Base-by-base conservation (phyloP, 2,329 filamentous ascomycete species). In the Leptographium procerum region DNA sequence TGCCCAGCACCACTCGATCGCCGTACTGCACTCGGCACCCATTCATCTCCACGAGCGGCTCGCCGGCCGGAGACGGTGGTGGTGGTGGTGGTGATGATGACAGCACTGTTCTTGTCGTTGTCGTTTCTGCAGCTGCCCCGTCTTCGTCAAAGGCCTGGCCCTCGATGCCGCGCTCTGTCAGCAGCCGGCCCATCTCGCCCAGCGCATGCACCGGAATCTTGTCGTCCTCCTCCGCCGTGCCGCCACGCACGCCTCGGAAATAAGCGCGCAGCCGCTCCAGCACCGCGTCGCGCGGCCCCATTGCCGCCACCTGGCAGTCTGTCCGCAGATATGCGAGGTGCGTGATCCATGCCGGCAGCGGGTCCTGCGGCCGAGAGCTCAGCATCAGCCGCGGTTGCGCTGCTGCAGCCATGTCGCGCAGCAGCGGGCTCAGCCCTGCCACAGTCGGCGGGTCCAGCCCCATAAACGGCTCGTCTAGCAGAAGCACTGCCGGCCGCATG, bases 381-480 rank as follows among this genome's bases (percentile, higher is more conserved):
- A 97, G 72, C 2, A 97, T 76, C 28, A 97, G 74, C 34, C 89
- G 79, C 0, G 91, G 91, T 8, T 76, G 78, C 16, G 81, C 81
- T 54, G 78, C 79, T 60, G 81, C 77, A 0, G 90, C 88, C 58
- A 96, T 73, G 0, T 77, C 77, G 62, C 83, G 74, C 26, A 96
- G 74, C 52, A 97, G 75, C 0, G 79, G 77, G 47, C 88, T 92
- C 64, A 97, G 73, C 1, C 81, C 81, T 14, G 80, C 77, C 14
- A 89, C 81, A 0, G 91, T 95, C 7, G 85, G 86, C 16, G 92
- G 94, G 70, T 97, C 94, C 19, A 99, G 77, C 0, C 94, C 92
- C 88, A 96, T 95, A 68, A 96, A 96, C 1, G 94, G 92, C 66
- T 96, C 92, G 71, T 99, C 94, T 2, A 96, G 77, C 56, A 97